Conservation (phyloP, 164 flowering plant genomes). For the Tinospora cordifolia region DNA sequence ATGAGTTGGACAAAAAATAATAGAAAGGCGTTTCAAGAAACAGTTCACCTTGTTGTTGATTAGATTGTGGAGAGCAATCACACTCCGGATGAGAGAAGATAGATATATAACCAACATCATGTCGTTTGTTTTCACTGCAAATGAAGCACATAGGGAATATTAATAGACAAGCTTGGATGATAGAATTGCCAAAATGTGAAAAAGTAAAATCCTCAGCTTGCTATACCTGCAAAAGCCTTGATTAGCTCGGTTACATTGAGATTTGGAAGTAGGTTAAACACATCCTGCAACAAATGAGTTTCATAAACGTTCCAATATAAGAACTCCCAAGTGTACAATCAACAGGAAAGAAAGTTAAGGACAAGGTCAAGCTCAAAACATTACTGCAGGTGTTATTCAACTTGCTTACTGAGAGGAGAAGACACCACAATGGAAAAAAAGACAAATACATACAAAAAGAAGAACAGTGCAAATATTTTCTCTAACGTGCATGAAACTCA, state of each 20-base stretch:
- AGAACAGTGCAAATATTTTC: neutral
- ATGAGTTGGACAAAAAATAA: neutral
- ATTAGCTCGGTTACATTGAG: slow-evolving; percentile 79
- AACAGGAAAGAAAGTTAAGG: neutral
- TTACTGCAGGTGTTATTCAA: neutral
- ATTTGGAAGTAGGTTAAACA: slow-evolving; percentile 91
- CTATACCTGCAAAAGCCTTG: slow-evolving; percentile 81
- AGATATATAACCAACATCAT: slow-evolving; percentile 97
- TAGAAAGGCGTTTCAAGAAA: neutral
- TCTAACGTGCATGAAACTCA: neutral
- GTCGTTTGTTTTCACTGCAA: slow-evolving; percentile 92
- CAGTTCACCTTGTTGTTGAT: slow-evolving; percentile 84
- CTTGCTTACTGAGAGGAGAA: neutral
- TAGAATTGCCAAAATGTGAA: slow-evolving; percentile 1
- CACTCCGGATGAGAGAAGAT: slow-evolving; percentile 91
- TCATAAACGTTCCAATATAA: slow-evolving; percentile 1
- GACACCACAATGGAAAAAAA: neutral
- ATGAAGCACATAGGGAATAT: neutral
- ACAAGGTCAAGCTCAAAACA: neutral
- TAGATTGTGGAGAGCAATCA: slow-evolving; percentile 92
- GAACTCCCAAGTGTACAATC: neutral
- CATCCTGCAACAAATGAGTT: slow-evolving; percentile 50
- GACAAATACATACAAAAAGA: neutral
- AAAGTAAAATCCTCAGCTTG: neutral
- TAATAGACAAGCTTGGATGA: neutral